Evolutionary conservation across 768 basidiomycete species (phyloP).

Genomic region (Gymnopilus dilepis): DNA sequence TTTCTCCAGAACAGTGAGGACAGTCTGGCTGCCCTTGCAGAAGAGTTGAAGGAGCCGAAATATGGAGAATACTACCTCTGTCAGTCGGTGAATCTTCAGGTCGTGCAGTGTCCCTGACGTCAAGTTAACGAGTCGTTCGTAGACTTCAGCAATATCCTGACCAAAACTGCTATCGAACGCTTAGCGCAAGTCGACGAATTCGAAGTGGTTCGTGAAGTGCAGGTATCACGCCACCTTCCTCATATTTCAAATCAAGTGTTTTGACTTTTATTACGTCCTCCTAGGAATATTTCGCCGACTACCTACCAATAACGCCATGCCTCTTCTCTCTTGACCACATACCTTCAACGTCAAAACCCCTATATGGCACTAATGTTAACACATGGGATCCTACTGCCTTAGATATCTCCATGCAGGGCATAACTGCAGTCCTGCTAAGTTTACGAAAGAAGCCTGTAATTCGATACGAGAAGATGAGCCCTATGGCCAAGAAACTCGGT

Average conservation of each 20-base stretch:
- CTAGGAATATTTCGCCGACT: slow-evolving; percentile 98
- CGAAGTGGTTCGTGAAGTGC: slow-evolving; percentile 95
- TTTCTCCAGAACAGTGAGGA: slow-evolving; percentile 85
- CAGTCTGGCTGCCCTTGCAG: slow-evolving; percentile 81
- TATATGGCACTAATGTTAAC: slow-evolving; percentile 76
- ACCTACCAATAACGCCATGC: slow-evolving; percentile 82
- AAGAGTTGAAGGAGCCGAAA: slow-evolving; percentile 87
- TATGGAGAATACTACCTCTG: slow-evolving; percentile 99
- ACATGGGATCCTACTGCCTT: slow-evolving; percentile 79
- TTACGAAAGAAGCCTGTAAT: slow-evolving; percentile 96
- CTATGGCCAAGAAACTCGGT: slow-evolving; percentile 90
- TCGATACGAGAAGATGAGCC: slow-evolving; percentile 91
- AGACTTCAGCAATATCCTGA: slow-evolving; percentile 97
- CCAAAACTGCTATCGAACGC: slow-evolving; percentile 88
- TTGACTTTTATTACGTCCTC: neutral
- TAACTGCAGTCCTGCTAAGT: slow-evolving; percentile 87
- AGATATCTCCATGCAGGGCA: slow-evolving; percentile 77
- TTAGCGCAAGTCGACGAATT: slow-evolving; percentile 94
- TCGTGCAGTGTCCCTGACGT: slow-evolving; percentile 25
- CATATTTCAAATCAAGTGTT: neutral
- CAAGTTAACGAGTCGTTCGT: slow-evolving; percentile 16
- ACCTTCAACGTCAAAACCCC: slow-evolving; percentile 62
- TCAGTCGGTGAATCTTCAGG: slow-evolving; percentile 79
- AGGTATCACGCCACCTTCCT: slow-evolving; percentile 57
- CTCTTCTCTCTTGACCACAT: slow-evolving; percentile 87